Evolutionary conservation across 495 filamentous ascomycete species (phyloP), one percentile per base, ranked within the genome.

Genomic region (Alectoria sarmentosa): DNA sequence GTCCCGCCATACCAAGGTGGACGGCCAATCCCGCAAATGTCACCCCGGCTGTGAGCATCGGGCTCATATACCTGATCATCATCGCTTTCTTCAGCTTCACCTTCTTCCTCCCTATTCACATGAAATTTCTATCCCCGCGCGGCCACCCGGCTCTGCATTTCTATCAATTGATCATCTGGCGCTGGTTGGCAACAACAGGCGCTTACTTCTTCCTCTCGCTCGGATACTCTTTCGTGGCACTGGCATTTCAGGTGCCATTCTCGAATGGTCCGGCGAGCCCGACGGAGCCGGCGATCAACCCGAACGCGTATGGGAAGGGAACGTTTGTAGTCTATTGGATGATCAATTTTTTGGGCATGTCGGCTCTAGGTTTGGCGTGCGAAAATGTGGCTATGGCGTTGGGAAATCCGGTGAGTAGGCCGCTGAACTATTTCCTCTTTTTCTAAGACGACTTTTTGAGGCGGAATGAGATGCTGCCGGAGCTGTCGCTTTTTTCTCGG

Each of bases 241-340:
- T 89, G 32, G 83, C 86, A 0, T 90, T 86, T 70, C 80, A 84
- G 60, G 83, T 90, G 60, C 83, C 85, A 3, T 88, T 90, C 69
- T 73, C 69, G 13, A 80, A 78, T 58, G 61, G 64, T 11, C 74
- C 76, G 1, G 80, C 76, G 1, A 74, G 79, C 15, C 71, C 76
- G 17, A 78, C 76, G 14, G 66, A 80, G 7, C 68, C 78, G 9
- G 77, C 79, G 0, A 69, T 67, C 37, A 79, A 81, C 46, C 72
- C 84, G 1, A 86, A 84, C 49, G 83, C 81, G 0, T 90, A 88
- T 69, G 79, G 80, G 3, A 71, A 76, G 23, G 86, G 77, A 9
- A 84, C 82, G 0, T 90, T 90, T 62, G 73, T 82, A 0, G 85
- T 90, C 0, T 89, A 87, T 69, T 89, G 86, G 86, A 89, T 90